Percentiles rank a stretch among this genome's conserved stretches.
phyloP scores from a whole-genome alignment of 225 moss, liverwort and hornwort species.

The Neckera pumila region DNA sequence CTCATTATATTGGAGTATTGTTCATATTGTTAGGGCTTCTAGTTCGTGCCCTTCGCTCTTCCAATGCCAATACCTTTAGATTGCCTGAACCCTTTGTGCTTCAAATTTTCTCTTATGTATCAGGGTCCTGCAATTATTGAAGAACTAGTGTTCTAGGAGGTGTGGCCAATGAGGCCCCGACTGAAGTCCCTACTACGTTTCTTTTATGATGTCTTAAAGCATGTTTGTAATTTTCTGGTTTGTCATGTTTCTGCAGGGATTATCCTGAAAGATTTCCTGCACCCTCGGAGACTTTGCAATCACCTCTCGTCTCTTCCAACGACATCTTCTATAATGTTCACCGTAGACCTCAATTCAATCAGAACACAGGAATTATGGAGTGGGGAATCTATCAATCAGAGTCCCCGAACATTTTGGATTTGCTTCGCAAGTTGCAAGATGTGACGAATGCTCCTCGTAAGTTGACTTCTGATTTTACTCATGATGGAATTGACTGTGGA shows the following conservation, averaged over 20 bases:
- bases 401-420: slow-evolving; percentile 58
- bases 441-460: slow-evolving; percentile 76
- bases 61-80: neutral
- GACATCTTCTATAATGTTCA: slow-evolving; percentile 56
- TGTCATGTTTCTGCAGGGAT: slow-evolving; percentile 1
- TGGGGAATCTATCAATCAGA: slow-evolving; percentile 35
- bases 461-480: neutral
- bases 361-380: slow-evolving; percentile 8
- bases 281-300: slow-evolving; percentile 3
- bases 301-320: slow-evolving; percentile 14
- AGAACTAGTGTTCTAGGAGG: neutral
- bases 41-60: neutral
- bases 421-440: slow-evolving; percentile 55
- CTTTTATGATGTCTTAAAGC: neutral
- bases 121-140: neutral
- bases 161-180: neutral
- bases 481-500: neutral
- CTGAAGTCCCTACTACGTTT: neutral
- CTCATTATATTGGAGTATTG: neutral
- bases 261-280: slow-evolving; percentile 11
- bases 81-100: neutral
- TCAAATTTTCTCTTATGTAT: neutral
- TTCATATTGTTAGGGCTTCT: neutral
- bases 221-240: neutral
- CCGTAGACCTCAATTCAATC: slow-evolving; percentile 45